Conservation (phyloP, 805 yeast species). For the Candida manassasensis region DNA sequence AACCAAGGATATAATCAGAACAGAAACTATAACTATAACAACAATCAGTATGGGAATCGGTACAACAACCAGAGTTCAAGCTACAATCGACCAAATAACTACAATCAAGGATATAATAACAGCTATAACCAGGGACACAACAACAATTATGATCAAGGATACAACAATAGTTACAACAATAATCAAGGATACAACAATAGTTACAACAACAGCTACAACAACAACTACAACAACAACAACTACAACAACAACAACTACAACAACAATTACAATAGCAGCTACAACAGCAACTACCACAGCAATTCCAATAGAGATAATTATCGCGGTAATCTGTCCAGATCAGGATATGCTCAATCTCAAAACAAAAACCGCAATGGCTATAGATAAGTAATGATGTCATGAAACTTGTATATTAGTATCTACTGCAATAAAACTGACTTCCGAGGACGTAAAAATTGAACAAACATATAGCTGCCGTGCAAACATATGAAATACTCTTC, state of each 20-base stretch:
- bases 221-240: slow-evolving; percentile 5
- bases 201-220: slow-evolving; percentile 6
- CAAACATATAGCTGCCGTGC: too few relatives aligned
- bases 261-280: slow-evolving; percentile 2
- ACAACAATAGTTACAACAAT: slow-evolving; percentile 4
- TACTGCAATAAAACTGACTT: too few relatives aligned
- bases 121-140: slow-evolving; percentile 8
- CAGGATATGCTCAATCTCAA: slow-evolving; percentile 11
- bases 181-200: slow-evolving; percentile 5
- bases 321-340: slow-evolving; percentile 5
- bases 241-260: slow-evolving; percentile 5
- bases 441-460: too few relatives aligned
- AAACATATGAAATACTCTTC: too few relatives aligned
- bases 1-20: slow-evolving; percentile 5
- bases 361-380: slow-evolving; percentile 6
- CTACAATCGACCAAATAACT: neutral
- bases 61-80: slow-evolving; percentile 2
- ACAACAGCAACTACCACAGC: neutral
- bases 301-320: slow-evolving; percentile 2
- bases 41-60: slow-evolving; percentile 4
- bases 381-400: slow-evolving; percentile 4
- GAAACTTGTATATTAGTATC: slow-evolving; percentile 1
- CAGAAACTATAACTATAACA: slow-evolving; percentile 4
- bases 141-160: slow-evolving; percentile 5
- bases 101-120: slow-evolving; percentile 1